Evolutionary conservation across 1,284 basidiomycete species (phyloP).

Genomic region (Ceraceosorus guamensis): DNA sequence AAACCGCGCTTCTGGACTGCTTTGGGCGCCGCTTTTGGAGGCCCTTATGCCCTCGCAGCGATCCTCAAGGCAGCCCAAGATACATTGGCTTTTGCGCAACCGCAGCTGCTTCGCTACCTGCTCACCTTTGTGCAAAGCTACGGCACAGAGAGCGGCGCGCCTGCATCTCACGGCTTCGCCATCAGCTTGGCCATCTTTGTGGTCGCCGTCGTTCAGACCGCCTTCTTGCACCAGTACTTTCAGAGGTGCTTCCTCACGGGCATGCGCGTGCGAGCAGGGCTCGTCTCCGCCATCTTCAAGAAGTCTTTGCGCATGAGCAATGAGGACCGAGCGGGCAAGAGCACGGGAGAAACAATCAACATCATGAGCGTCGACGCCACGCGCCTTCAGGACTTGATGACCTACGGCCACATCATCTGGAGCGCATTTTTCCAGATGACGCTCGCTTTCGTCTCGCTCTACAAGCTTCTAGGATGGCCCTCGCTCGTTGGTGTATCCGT

Average conservation of each 20-base stretch:
- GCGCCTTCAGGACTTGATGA: constrained; percentile 76
- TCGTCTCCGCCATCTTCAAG: constrained; percentile 75
- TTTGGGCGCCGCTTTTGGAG: constrained; percentile 57
- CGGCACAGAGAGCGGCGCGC: constrained; percentile 10
- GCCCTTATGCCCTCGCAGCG: constrained; percentile 64
- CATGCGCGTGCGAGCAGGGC: constrained; percentile 81
- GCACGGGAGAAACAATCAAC: constrained; percentile 91
- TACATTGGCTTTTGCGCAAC: constrained; percentile 72
- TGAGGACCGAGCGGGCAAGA: constrained; percentile 65
- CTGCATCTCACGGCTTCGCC: constrained; percentile 48
- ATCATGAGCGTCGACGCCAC: constrained; percentile 76
- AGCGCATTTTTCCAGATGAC: constrained; percentile 58
- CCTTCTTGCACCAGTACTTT: constrained; percentile 85
- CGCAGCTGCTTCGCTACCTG: constrained; percentile 74
- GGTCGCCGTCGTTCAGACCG: constrained; percentile 64
- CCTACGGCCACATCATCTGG: constrained; percentile 60
- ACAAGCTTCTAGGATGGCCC: constrained; percentile 80
- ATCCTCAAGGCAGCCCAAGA: constrained; percentile 68
- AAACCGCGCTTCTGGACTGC: constrained; percentile 22
- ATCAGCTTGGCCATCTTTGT: constrained; percentile 59
- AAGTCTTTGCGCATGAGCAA: constrained; percentile 79
- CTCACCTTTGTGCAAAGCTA: constrained; percentile 60
- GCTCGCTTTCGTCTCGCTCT: constrained; percentile 81
- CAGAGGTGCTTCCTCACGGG: constrained; percentile 73
- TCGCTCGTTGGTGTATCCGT: constrained; percentile 85